Evolutionary conservation across 2,329 filamentous ascomycete genomes (phyloP), one percentile per base, ranked within the genome.

Genomic region (Nemania diffusa): DNA sequence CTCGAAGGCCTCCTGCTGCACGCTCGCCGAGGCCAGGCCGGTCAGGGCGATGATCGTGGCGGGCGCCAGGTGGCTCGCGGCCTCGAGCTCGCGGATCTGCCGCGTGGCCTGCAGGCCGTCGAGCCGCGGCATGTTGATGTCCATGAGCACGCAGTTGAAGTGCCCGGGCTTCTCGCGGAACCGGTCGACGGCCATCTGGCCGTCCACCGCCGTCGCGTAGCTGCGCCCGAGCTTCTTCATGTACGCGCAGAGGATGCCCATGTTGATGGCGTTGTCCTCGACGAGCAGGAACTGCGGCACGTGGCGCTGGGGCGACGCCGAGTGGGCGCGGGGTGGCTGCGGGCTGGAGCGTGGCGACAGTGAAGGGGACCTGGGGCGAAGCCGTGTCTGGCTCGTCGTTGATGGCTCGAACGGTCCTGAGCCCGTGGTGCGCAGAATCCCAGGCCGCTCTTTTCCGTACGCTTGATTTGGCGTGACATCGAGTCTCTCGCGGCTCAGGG

Each of bases 1-100:
- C 15, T 78, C 79, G 65, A 82, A 81, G 0, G 83, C 82, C 64
- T 84, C 83, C 63, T 82, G 79, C 53, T 83, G 79, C 5, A 81
- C 81, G 26, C 78, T 79, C 0, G 78, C 76, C 52, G 80, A 81
- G 0, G 81, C 83, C 6, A 83, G 75, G 1, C 83, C 83, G 0
- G 83, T 83, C 7, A 85, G 72, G 0, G 83, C 82, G 29, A 84
- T 63, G 9, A 84, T 79, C 0, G 79, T 79, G 1, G 80, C 79
- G 1, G 80, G 80, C 1, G 73, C 64, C 0, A 81, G 71, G 0
- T 75, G 75, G 34, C 77, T 73, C 1, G 81, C 76, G 7, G 53
- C 62, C 32, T 70, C 68, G 20, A 63, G 60, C 20, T 57, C 48
- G 48, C 68, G 61, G 24, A 70, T 70, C 22, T 63, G 58, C 24